Percentiles rank a stretch among this genome's conserved stretches.
Evolutionary conservation across 441 rosid genomes (phyloP).

Genomic region (Rhodomyrtus psidioides): DNA sequence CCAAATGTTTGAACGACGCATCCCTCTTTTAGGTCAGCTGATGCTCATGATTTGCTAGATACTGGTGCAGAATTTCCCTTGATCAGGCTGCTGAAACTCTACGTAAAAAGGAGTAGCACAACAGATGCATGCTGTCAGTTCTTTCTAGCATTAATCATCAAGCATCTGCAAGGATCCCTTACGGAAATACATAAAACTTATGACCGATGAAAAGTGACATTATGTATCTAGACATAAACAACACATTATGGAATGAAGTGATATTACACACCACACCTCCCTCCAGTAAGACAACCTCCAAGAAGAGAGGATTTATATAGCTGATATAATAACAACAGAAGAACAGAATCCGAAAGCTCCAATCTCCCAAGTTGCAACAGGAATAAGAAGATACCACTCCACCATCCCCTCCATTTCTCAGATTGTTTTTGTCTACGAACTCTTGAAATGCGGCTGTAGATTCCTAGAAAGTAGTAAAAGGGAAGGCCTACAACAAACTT

Average conservation of each 20-base stretch:
- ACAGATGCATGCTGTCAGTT: background rate
- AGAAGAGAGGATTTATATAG: background rate
- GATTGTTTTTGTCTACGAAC: background rate
- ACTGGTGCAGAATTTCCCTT: background rate
- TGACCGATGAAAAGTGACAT: background rate
- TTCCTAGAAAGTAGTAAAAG: background rate
- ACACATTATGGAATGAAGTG: background rate
- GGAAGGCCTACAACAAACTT: background rate
- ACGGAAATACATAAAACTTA: background rate
- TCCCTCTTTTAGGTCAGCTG: background rate
- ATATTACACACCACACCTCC: background rate
- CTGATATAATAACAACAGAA: background rate
- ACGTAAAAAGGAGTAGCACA: background rate
- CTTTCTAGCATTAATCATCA: background rate
- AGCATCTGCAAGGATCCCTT: background rate
- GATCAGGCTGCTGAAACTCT: background rate
- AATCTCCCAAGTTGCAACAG: background rate
- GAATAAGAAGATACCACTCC: background rate
- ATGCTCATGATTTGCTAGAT: background rate
- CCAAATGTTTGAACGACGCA: background rate
- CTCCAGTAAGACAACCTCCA: background rate
- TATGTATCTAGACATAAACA: background rate
- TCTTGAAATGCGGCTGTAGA: background rate
- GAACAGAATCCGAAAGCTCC: background rate
- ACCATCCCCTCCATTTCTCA: background rate